Base-by-base conservation (phyloP, 169 alveolate species). In the Eimeria maxima region DNA sequence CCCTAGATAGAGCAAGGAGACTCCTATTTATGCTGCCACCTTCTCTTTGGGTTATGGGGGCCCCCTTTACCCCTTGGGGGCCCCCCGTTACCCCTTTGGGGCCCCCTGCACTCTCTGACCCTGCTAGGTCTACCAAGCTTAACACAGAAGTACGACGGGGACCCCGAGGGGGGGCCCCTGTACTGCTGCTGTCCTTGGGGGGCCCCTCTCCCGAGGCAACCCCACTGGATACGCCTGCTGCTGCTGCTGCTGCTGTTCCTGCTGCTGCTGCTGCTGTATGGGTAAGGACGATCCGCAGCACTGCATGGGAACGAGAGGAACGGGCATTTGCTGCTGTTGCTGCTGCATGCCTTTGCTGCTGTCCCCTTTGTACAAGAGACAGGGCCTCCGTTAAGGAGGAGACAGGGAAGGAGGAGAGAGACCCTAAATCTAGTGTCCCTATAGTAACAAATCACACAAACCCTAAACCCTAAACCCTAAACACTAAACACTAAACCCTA, bases 81-180 rank as follows among this genome's bases (percentile, higher is more conserved):
- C 47, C 47, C 63, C 88, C 88, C 88, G 33, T 53, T 8, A 38
- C 4, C 33, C 45, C 50, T 69, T 22, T 44, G 45, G 90, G n/a
- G 50, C 44, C 71, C 71, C 90, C 90, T 24, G 73, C 71, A 57
- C 99, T 97, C 95, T 98, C 99, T 63, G 98, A 97, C n/a, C 99
- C 99, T 1, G 99, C 99, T 74, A 98, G 93, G 97, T 98, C 99
- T 3, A 98, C 99, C 90, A 98, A 95, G 95, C 98, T 98, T 45
- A 98, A 97, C 89, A 98, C 90, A 10, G 90, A 81, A 4, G 90
- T 13, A 13, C 90, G 45, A 16, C 90, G 71, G 73, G 65, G 90
- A 47, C 29, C 55, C 69, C 90, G 38, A 24, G 90, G 24, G 7
- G 55, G 69, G 44, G 57, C 42, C 45, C 90, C 71, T 47, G 80